phyloP scores from a whole-genome alignment of 305 asterid species.

The Coffea humblotiana region DNA sequence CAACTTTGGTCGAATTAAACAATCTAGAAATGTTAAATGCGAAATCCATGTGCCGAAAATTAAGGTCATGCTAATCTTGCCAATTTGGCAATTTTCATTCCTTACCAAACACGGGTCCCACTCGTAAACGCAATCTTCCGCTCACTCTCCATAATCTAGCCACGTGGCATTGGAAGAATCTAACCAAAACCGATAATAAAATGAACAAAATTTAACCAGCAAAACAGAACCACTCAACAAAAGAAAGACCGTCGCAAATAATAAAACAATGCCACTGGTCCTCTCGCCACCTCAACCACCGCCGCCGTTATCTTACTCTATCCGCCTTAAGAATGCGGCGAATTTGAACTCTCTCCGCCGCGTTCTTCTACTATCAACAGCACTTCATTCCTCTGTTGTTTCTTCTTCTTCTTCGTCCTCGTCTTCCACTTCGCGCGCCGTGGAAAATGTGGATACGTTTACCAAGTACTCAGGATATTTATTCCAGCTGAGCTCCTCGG shows the following conservation, averaged over 20 bases:
- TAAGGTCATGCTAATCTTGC: neutral
- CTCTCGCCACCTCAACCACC: constrained; percentile 40
- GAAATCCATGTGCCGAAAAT: no score
- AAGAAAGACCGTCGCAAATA: neutral
- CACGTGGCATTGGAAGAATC: constrained; percentile 3
- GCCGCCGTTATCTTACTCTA: constrained; percentile 27
- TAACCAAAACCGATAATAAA: constrained; percentile 13
- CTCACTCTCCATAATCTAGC: neutral
- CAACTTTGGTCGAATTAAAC: no score
- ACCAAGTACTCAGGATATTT: constrained; percentile 82
- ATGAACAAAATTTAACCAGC: neutral
- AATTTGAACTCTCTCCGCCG: constrained; percentile 27
- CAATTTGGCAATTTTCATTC: neutral
- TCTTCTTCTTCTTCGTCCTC: constrained; percentile 19
- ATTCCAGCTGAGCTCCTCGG: constrained; percentile 66
- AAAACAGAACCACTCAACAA: neutral
- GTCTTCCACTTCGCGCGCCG: constrained; percentile 15
- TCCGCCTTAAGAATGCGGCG: constrained; percentile 21
- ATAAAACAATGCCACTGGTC: constrained; percentile 41
- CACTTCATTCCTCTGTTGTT: constrained; percentile 20
- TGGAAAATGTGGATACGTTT: constrained; percentile 58
- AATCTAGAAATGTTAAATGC: no score
- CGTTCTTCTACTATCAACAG: constrained; percentile 16
- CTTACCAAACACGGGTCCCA: neutral
- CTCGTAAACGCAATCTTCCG: neutral